A percentile compares a stretch with the other conserved stretches of the same genome.
These are phyloP conservation scores for Suillus hirtellus DNA, from an alignment of 768 basidiomycete species.

Conservation along the genomic window DNA sequence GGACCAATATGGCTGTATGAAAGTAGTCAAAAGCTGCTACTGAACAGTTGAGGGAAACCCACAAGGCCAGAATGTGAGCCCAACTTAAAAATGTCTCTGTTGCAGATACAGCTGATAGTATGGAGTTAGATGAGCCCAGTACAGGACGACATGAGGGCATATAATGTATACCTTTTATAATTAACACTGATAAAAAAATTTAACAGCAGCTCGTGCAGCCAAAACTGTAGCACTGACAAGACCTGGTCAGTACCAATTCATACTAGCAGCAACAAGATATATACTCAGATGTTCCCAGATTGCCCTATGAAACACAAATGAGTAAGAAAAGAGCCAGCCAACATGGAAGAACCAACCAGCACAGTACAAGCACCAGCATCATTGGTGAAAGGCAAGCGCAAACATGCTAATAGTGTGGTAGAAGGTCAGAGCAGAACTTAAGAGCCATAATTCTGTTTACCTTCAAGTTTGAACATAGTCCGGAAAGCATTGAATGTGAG, in stretches of 20 bases:
- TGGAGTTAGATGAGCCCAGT: neutral
- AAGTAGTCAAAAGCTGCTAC: neutral
- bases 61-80: neutral
- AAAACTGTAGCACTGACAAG: neutral
- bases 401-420: neutral
- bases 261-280: neutral
- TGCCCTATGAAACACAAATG: neutral
- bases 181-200: neutral
- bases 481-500: neutral
- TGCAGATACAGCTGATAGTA: neutral
- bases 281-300: conserved; percentile 2
- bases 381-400: neutral
- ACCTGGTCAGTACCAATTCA: neutral
- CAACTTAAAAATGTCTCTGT: neutral
- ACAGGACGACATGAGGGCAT: neutral
- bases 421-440: conserved; percentile 2
- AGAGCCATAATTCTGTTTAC: neutral
- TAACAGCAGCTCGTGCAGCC: neutral
- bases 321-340: neutral
- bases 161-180: neutral
- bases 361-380: conserved; percentile 1
- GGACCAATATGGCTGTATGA: neutral
- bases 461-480: neutral
- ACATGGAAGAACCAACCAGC: neutral
- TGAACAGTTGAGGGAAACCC: neutral